A percentile compares a stretch with the other conserved stretches of the same genome.
These are phyloP conservation scores for Cynanchum wilfordii DNA, from an alignment of 257 asterid genomes.

Conservation along the genomic window DNA sequence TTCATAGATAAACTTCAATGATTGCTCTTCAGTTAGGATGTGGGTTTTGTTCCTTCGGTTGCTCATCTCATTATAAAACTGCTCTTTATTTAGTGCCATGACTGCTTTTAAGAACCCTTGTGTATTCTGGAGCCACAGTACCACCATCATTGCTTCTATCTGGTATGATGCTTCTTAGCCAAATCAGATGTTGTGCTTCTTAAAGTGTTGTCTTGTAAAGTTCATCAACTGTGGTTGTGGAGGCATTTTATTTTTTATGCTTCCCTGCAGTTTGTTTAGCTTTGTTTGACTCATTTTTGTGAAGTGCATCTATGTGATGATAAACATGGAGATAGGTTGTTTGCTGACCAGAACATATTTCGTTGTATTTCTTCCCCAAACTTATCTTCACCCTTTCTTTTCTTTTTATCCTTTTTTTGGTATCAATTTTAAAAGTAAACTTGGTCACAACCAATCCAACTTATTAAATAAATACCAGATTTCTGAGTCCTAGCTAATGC, in stretches of 20 bases:
- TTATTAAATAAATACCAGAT: background rate
- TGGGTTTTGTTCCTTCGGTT: background rate
- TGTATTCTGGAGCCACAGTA: background rate
- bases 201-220: slow-evolving; percentile 12
- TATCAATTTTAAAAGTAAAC: background rate
- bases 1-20: background rate
- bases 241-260: slow-evolving; percentile 14
- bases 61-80: background rate
- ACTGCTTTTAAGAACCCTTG: background rate
- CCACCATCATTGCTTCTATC: slow-evolving; percentile 17
- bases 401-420: background rate
- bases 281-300: slow-evolving; percentile 26
- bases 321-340: slow-evolving; percentile 30
- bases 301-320: slow-evolving; percentile 36
- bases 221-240: slow-evolving; percentile 21
- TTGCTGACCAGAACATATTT: slow-evolving; percentile 32
- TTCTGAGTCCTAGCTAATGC: background rate
- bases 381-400: background rate
- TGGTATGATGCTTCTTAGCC: slow-evolving; percentile 54
- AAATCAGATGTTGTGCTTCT: slow-evolving; percentile 53
- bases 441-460: background rate
- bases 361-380: background rate
- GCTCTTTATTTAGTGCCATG: background rate
- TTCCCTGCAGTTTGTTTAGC: slow-evolving; percentile 24
- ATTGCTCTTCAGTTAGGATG: background rate